Evolutionary conservation across 306 rosid species (phyloP), one percentile per base, ranked within the genome.

Genomic region (Cucurbita moschata): DNA sequence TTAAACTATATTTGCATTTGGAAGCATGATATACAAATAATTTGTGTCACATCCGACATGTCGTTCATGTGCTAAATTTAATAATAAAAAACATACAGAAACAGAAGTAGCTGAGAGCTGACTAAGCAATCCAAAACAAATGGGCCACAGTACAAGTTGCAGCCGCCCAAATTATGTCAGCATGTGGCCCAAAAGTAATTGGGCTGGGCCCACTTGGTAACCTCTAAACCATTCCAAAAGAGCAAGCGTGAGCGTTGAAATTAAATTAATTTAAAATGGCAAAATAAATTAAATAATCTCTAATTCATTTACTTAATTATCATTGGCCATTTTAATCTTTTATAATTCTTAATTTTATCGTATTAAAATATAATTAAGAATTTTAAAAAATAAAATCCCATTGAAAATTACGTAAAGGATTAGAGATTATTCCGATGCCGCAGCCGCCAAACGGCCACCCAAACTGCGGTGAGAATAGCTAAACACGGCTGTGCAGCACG

Each of bases 41-140:
- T 66, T 66, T 66, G 38, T 66, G 72, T 66, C 54, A 66, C 72
- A 66, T 66, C 54, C 14, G 54, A 66, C 53, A 65, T 30, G 52
- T 42, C 52, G 16, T 43, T 19, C 39, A 8, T 42, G 14, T 11
- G 46, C 21, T 30, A 37, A 38, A 7, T 18, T 16, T 63, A 7
- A 39, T 6, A 8, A 13, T 18, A 10, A 18, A 4, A 40, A 16
- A n/a, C 38, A 43, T 63, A 53, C 52, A 65, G 15, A 39, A 39
- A 39, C 21, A 65, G 15, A 19, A 65, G 37, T n/a, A 65, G 71
- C 71, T 62, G 69, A 39, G 15, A 39, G 26, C 50, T 63, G 70
- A 63, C 30, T 38, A 3, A 39, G 44, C 14, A 7, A 63, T 39
- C 4, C 26, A 38, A 63, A 16, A 4, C 5, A n/a, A 10, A 18